Evolutionary conservation across 768 basidiomycete genomes (phyloP).

Genomic region (Leccinellum rugosiceps): DNA sequence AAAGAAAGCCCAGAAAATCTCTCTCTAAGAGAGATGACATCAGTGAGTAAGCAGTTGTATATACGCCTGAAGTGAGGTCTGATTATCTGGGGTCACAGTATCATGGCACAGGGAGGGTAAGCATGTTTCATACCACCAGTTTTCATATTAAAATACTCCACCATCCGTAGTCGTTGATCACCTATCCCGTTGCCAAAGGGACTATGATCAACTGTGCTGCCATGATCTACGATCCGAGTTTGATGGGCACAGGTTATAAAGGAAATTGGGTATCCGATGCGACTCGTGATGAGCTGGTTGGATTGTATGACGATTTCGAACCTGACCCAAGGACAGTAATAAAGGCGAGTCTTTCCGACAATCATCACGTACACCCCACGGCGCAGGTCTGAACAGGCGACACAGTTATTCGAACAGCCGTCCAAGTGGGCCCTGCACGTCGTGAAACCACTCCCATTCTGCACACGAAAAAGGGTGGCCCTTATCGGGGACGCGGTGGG

Average conservation of each 20-base stretch:
- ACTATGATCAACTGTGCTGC: slow-evolving; percentile 36
- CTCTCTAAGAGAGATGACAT: slow-evolving; percentile 13
- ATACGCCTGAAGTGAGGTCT: not conserved
- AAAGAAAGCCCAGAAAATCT: slow-evolving; percentile 20
- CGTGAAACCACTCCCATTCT: slow-evolving; percentile 39
- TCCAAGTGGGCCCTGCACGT: slow-evolving; percentile 45
- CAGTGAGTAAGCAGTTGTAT: slow-evolving; percentile 16
- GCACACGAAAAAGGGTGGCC: slow-evolving; percentile 37
- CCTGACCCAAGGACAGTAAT: slow-evolving; percentile 31
- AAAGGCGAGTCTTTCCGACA: slow-evolving; percentile 16
- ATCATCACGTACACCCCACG: not conserved
- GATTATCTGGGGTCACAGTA: slow-evolving; percentile 15
- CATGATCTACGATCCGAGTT: slow-evolving; percentile 26
- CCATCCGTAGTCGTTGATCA: slow-evolving; percentile 34
- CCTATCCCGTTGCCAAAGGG: slow-evolving; percentile 39
- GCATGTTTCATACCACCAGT: not conserved
- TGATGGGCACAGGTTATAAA: slow-evolving; percentile 30
- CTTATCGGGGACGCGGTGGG: slow-evolving; percentile 39
- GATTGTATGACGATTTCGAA: slow-evolving; percentile 34
- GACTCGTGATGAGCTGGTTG: slow-evolving; percentile 31
- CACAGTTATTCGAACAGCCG: slow-evolving; percentile 34
- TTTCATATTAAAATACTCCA: not conserved
- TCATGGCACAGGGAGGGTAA: slow-evolving; percentile 8
- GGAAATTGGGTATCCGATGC: slow-evolving; percentile 32
- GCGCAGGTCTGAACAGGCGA: not conserved